phyloP scores from a whole-genome alignment of 768 basidiomycete species.

The Hysterangium stoloniferum region DNA sequence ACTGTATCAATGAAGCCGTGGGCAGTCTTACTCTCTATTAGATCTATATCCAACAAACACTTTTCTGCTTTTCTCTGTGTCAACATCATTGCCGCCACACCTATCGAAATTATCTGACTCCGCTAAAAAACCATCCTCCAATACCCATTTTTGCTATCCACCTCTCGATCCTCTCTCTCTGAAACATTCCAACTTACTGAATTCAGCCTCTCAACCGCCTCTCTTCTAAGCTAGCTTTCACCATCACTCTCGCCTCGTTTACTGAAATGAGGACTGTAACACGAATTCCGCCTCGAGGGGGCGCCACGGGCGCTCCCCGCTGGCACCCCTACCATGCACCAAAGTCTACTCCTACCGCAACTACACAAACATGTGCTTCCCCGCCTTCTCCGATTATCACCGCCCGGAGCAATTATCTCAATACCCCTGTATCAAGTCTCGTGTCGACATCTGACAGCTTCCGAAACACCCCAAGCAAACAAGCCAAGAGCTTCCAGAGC shows the following conservation, averaged over 20 bases:
- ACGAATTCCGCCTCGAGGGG: constrained; percentile 16
- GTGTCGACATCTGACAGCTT: constrained; percentile 33
- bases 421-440: constrained; percentile 48
- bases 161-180: background rate
- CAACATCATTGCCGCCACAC: background rate
- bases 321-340: constrained; percentile 73
- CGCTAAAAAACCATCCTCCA: background rate
- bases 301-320: constrained; percentile 58
- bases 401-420: constrained; percentile 35
- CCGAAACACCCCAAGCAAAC: constrained; percentile 28
- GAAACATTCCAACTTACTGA: background rate
- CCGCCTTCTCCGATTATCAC: constrained; percentile 27
- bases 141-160: background rate
- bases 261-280: constrained; percentile 5
- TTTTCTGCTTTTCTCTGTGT: background rate
- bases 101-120: no score
- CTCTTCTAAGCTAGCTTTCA: background rate
- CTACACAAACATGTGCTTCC: constrained; percentile 25
- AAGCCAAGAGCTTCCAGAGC: constrained; percentile 23
- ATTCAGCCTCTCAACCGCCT: constrained; percentile 1
- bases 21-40: constrained; percentile 9
- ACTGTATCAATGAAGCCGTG: constrained; percentile 12
- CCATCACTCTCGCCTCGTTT: background rate
- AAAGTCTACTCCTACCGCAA: constrained; percentile 16
- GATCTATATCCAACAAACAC: constrained; percentile 5